Evolutionary conservation across 176 grass and related monocot genomes (phyloP).

Genomic region (Cymbopogon citratus): DNA sequence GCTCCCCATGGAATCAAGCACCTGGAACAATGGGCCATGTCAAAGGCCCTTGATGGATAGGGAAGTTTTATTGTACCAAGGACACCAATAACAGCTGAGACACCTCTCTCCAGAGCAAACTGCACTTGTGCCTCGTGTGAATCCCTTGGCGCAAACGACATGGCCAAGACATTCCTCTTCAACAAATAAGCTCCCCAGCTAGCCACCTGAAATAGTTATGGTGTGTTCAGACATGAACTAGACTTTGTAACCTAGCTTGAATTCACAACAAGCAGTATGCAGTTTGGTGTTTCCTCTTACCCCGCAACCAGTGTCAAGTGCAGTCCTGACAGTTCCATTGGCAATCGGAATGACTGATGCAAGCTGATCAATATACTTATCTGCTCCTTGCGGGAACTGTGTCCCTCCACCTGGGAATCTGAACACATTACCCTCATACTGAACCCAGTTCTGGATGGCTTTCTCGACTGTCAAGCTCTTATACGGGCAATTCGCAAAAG

Average conservation of each 20-base stretch:
- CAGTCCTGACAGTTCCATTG: conserved; percentile 91
- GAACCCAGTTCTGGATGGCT: conserved; percentile 96
- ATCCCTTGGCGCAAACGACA: conserved; percentile 96
- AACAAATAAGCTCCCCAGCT: conserved; percentile 95
- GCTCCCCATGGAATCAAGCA: conserved; percentile 91
- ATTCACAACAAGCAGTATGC: not conserved
- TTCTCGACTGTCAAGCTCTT: conserved; percentile 97
- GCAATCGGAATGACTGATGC: conserved; percentile 72
- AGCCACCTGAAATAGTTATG: conserved; percentile 65
- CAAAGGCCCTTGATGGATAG: conserved; percentile 89
- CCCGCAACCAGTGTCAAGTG: conserved; percentile 91
- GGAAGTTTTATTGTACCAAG: conserved; percentile 83
- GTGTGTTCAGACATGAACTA: conserved; percentile 1
- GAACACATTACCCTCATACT: conserved; percentile 84
- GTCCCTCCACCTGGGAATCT: conserved; percentile 95
- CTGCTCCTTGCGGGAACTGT: conserved; percentile 89
- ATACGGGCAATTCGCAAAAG: conserved; percentile 84
- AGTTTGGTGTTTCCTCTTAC: conserved; percentile 38
- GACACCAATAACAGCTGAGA: conserved; percentile 88
- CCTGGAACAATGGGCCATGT: conserved; percentile 98
- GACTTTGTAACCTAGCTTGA: not conserved
- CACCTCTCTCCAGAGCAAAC: conserved; percentile 95
- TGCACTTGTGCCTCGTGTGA: conserved; percentile 93
- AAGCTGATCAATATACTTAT: conserved; percentile 89
- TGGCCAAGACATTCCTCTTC: conserved; percentile 84